Evolutionary conservation across 345 rosid genomes (phyloP).

Genomic region (Melaleuca quinquenervia): DNA sequence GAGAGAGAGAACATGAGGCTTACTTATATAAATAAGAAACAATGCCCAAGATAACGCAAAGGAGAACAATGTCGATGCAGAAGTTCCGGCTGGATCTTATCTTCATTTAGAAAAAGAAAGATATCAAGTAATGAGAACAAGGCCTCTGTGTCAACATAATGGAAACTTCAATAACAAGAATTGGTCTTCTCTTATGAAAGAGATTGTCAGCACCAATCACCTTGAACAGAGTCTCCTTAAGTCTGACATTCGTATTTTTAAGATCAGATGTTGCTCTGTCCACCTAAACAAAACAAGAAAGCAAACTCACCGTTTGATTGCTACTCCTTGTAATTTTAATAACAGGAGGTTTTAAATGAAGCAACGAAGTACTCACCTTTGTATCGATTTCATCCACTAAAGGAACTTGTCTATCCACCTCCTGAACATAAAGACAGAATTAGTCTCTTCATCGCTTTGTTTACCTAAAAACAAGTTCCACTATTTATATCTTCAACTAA

Average conservation of each 20-base stretch:
- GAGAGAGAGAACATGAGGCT: conserved; percentile 9
- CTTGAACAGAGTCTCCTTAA: conserved; percentile 58
- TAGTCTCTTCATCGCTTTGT: not conserved
- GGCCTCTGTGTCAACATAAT: not conserved
- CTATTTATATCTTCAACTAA: not conserved
- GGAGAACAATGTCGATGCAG: conserved; percentile 65
- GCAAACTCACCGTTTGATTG: not conserved
- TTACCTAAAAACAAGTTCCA: not conserved
- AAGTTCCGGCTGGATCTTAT: conserved; percentile 66
- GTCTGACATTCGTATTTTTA: conserved; percentile 60
- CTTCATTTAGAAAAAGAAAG: conserved; percentile 4
- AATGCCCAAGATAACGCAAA: conserved; percentile 66
- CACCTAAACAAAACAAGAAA: conserved; percentile 29
- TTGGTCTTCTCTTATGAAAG: not conserved
- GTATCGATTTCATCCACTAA: conserved; percentile 72
- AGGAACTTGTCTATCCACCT: conserved; percentile 76
- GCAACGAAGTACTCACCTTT: conserved; percentile 34
- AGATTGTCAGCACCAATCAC: conserved; percentile 17
- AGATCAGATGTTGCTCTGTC: conserved; percentile 61
- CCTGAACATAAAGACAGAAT: conserved; percentile 26
- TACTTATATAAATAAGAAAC: conserved; percentile 62
- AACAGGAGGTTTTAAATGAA: not conserved
- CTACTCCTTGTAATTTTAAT: not conserved
- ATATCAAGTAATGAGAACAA: not conserved
- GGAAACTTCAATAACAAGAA: not conserved